Conservation (phyloP, 2,329 filamentous ascomycete species). For the Fusarium sp. region DNA sequence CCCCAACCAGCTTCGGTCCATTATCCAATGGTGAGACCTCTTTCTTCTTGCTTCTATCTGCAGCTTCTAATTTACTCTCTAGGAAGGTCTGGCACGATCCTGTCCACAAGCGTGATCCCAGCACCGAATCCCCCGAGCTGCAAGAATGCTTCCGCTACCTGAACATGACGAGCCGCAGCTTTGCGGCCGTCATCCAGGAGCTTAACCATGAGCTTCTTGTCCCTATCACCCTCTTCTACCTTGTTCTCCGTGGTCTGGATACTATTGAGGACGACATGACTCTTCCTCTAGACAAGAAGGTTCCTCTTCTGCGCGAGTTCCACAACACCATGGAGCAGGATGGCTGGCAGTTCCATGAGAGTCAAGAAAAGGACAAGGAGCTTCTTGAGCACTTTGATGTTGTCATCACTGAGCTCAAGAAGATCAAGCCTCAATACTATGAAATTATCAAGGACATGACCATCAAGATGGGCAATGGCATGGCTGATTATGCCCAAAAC, state of each 20-base stretch:
- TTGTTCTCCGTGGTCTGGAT: slow-evolving; percentile 90
- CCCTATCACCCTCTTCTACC: slow-evolving; percentile 91
- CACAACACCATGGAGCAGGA: slow-evolving; percentile 81
- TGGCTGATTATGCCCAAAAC: slow-evolving; percentile 94
- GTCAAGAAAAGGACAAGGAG: slow-evolving; percentile 94
- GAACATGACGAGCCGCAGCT: slow-evolving; percentile 90
- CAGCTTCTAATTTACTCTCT: slow-evolving; percentile 24
- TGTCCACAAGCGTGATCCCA: slow-evolving; percentile 83
- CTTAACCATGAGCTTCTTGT: slow-evolving; percentile 93
- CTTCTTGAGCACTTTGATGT: slow-evolving; percentile 92
- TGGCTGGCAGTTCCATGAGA: slow-evolving; percentile 91
- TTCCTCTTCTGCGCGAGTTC: slow-evolving; percentile 87
- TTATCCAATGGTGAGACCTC: slow-evolving; percentile 83
- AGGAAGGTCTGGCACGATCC: slow-evolving; percentile 99
- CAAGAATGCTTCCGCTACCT: slow-evolving; percentile 89
- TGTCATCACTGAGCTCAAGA: slow-evolving; percentile 87
- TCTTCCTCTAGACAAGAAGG: slow-evolving; percentile 82
- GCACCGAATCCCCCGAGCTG: slow-evolving; percentile 79
- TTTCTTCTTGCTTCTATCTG: background rate
- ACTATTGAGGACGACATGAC: slow-evolving; percentile 99
- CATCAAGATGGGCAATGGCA: slow-evolving; percentile 95
- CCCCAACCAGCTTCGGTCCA: slow-evolving; percentile 81
- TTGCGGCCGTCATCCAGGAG: slow-evolving; percentile 93
- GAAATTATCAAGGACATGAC: slow-evolving; percentile 94
- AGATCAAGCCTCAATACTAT: slow-evolving; percentile 86